These are phyloP conservation scores for Haplographium delicatum DNA, from an alignment of 495 filamentous ascomycete genomes.

Conservation along the genomic window DNA sequence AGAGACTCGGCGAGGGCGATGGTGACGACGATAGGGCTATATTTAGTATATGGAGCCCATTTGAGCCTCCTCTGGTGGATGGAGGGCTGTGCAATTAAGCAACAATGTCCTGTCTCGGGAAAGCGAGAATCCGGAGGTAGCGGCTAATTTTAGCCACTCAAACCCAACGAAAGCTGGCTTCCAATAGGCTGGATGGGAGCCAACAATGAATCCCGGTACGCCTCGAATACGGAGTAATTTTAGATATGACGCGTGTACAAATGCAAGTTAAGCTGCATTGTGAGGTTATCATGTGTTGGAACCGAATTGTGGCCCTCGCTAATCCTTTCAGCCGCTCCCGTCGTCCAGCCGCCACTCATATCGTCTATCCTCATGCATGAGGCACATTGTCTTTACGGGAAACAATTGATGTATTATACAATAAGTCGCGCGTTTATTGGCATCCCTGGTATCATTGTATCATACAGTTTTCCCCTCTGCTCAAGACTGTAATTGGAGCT, in stretches of 20 bases:
- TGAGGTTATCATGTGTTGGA: conserved; percentile 12
- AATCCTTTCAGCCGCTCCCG: conserved; percentile 8
- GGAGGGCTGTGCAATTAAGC: background rate
- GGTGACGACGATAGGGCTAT: conserved; percentile 12
- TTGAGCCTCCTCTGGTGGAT: conserved; percentile 4
- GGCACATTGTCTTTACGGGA: conserved; percentile 18
- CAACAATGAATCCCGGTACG: background rate
- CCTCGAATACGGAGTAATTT: conserved; percentile 1
- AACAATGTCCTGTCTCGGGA: background rate
- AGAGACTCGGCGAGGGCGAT: conserved; percentile 13
- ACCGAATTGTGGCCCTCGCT: conserved; percentile 14
- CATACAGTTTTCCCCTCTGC: background rate
- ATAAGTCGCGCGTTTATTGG: conserved; percentile 19
- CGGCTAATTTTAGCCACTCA: background rate
- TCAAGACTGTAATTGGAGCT: too few species aligned
- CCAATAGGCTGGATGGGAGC: conserved; percentile 1
- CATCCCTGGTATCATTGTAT: conserved; percentile 11
- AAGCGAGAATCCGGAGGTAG: too few species aligned
- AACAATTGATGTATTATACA: conserved; percentile 24
- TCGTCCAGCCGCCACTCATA: conserved; percentile 11
- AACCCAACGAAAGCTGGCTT: conserved; percentile 1
- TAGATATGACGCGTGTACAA: conserved; percentile 11
- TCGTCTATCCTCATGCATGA: conserved; percentile 3
- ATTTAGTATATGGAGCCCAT: conserved; percentile 13
- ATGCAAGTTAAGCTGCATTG: conserved; percentile 10